phyloP scores from a whole-genome alignment of 1,284 basidiomycete genomes.

The Ustilago tritici region DNA sequence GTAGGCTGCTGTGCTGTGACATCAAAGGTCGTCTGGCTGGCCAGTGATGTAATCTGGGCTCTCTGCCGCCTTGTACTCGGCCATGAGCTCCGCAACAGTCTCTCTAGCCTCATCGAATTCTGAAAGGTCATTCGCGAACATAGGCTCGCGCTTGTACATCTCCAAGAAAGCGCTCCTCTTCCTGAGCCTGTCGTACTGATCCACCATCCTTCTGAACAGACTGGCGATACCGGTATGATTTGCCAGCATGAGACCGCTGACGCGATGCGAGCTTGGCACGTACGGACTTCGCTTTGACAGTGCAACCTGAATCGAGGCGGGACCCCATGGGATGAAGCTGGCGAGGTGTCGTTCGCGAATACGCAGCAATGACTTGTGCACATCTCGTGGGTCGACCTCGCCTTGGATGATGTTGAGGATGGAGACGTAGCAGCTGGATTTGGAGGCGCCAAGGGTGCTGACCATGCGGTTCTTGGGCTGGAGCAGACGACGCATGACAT shows the following conservation, averaged over 20 bases:
- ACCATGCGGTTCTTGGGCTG: constrained; percentile 99
- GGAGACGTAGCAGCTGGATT: constrained; percentile 80
- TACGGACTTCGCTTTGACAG: constrained; percentile 91
- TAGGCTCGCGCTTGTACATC: constrained; percentile 93
- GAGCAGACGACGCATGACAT: constrained; percentile 96
- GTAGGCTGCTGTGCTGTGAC: background rate
- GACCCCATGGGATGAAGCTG: constrained; percentile 99
- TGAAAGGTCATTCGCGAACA: constrained; percentile 64
- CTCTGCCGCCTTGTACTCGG: constrained; percentile 67
- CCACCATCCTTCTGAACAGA: constrained; percentile 89
- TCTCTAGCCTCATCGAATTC: constrained; percentile 68
- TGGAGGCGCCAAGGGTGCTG: constrained; percentile 75
- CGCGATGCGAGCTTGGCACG: constrained; percentile 84
- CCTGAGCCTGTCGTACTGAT: constrained; percentile 90
- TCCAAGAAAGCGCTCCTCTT: constrained; percentile 95
- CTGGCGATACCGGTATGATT: constrained; percentile 95
- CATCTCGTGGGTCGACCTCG: constrained; percentile 95
- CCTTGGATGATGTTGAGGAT: constrained; percentile 99
- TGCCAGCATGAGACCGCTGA: constrained; percentile 97
- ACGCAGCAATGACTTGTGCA: constrained; percentile 95
- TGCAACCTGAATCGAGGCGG: constrained; percentile 97
- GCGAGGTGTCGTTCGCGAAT: constrained; percentile 96
- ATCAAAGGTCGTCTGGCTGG: constrained; percentile 46
- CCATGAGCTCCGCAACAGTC: constrained; percentile 66
- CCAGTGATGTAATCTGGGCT: constrained; percentile 59